A percentile compares a stretch with the other conserved stretches of the same genome.
Evolutionary conservation across 2,329 filamentous ascomycete species (phyloP).

Genomic region (Phialophora verrucosa): DNA sequence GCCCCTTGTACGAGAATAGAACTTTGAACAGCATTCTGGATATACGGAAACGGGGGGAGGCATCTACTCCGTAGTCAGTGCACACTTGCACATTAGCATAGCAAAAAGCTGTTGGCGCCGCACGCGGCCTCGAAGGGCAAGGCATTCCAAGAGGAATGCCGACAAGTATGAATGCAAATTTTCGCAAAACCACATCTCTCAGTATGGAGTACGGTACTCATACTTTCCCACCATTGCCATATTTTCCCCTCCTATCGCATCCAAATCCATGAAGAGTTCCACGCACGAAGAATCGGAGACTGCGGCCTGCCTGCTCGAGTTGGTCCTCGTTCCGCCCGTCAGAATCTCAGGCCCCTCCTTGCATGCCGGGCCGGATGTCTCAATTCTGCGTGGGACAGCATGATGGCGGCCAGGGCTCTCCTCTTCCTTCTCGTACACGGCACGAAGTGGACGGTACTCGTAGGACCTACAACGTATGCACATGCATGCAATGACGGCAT

Average conservation of each 20-base stretch:
- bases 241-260: not conserved
- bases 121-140: not conserved
- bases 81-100: not conserved
- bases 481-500: not conserved
- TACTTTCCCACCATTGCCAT: too few species aligned
- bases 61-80: not conserved
- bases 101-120: not conserved
- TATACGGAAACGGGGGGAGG: not conserved
- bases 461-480: not conserved
- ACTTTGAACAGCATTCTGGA: slow-evolving; percentile 2
- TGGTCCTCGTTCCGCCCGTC: not conserved
- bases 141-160: slow-evolving; percentile 3
- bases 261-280: not conserved
- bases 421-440: not conserved
- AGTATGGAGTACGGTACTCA: not conserved
- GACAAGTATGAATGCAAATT: not conserved
- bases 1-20: slow-evolving; percentile 2
- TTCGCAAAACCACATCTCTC: not conserved
- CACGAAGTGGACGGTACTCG: not conserved
- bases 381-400: not conserved
- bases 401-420: not conserved
- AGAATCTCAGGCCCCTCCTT: not conserved
- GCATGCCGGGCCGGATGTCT: not conserved
- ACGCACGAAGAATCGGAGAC: not conserved
- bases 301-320: not conserved